A percentile compares a stretch with the other conserved stretches of the same genome.
These are phyloP conservation scores for Umbelopsis sp. DNA, from an alignment of 192 early-diverging fungal genomes.

Conservation along the genomic window DNA sequence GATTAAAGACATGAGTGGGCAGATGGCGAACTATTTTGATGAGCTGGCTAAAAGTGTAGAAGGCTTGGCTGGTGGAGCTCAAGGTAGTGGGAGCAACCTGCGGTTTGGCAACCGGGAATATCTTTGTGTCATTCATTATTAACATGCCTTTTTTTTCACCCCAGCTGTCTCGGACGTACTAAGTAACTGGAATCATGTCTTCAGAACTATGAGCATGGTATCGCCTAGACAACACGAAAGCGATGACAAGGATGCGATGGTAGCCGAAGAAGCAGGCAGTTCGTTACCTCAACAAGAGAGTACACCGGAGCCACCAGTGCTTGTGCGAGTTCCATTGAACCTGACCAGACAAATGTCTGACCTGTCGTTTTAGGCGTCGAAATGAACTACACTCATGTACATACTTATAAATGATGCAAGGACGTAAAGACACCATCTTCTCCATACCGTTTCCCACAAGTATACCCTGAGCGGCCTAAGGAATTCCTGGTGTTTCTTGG, in stretches of 20 bases:
- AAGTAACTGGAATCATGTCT: constrained; percentile 27
- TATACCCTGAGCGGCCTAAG: too few species aligned
- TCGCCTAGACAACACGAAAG: not conserved
- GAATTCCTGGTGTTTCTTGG: too few species aligned
- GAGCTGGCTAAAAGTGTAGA: constrained; percentile 18
- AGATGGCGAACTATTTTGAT: constrained; percentile 23
- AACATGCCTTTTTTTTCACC: not conserved
- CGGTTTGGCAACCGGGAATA: not conserved
- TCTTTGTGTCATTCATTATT: not conserved
- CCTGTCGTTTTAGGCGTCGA: not conserved
- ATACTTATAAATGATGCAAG: not conserved
- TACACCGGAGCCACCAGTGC: not conserved
- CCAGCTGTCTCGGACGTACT: constrained; percentile 19
- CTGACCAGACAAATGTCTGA: constrained; percentile 8
- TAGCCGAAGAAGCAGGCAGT: not conserved
- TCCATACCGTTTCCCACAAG: too few species aligned
- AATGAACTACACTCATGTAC: not conserved
- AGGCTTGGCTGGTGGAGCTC: constrained; percentile 20
- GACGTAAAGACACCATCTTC: too few species aligned
- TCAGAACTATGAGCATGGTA: constrained; percentile 22
- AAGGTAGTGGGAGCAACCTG: not conserved
- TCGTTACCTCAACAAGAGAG: not conserved
- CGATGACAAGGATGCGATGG: not conserved
- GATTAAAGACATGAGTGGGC: constrained; percentile 10
- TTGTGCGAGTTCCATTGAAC: not conserved